Evolutionary conservation across 805 yeast species (phyloP).

Genomic region (Naumovozyma baii): DNA sequence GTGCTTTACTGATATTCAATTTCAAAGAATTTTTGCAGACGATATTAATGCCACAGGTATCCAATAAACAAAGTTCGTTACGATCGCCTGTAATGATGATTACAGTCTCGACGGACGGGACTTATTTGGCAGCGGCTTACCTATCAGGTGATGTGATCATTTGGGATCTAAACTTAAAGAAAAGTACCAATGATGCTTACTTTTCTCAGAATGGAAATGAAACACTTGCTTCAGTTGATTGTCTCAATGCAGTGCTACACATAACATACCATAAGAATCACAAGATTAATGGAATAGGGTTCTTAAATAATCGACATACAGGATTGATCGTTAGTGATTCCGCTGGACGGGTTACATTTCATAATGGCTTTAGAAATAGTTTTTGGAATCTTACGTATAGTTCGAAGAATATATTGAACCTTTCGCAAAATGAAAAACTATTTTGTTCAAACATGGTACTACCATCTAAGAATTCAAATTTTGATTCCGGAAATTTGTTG

Average conservation of each 20-base stretch:
- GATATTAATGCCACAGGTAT: conserved; percentile 23
- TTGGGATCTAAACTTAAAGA: conserved; percentile 46
- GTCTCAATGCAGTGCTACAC: conserved; percentile 20
- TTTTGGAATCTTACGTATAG: conserved; percentile 20
- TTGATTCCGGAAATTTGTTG: conserved; percentile 8
- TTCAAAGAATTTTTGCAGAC: conserved; percentile 50
- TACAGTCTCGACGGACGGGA: conserved; percentile 57
- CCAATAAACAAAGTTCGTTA: conserved; percentile 1
- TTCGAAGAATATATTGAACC: conserved; percentile 11
- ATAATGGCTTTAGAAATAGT: conserved; percentile 47
- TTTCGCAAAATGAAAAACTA: conserved; percentile 10
- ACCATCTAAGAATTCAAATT: neutral
- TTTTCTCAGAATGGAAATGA: neutral
- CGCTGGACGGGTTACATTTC: conserved; percentile 50
- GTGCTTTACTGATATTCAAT: conserved; percentile 56
- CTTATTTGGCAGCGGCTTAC: conserved; percentile 61
- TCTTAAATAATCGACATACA: conserved; percentile 45
- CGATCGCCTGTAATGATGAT: conserved; percentile 46
- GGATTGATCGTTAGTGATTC: conserved; percentile 47
- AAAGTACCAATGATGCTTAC: neutral
- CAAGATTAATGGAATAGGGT: conserved; percentile 36
- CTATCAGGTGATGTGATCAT: conserved; percentile 52
- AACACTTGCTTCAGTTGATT: conserved; percentile 2
- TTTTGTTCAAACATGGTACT: conserved; percentile 9
- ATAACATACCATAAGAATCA: conserved; percentile 29